Conservation (phyloP, 495 filamentous ascomycete genomes). For the Penicillium simplicissimum region DNA sequence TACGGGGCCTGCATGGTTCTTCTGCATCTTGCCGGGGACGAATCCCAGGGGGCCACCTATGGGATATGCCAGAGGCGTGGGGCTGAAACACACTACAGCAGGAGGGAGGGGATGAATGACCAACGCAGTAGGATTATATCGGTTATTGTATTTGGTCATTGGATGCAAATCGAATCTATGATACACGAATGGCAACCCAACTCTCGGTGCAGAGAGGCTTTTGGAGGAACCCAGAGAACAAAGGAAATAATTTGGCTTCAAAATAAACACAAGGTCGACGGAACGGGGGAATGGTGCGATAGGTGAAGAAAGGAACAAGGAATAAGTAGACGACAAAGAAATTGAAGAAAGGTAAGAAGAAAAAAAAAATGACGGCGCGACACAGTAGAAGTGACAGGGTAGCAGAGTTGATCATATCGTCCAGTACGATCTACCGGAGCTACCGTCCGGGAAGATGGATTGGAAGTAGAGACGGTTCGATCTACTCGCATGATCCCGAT, state of each 20-base stretch:
- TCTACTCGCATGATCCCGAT: slow-evolving; percentile 12
- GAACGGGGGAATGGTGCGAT: slow-evolving; percentile 27
- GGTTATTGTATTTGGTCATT: slow-evolving; percentile 31
- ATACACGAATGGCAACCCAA: slow-evolving; percentile 37
- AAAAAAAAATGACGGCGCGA: slow-evolving; percentile 21
- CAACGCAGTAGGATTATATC: slow-evolving; percentile 18
- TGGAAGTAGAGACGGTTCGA: slow-evolving; percentile 28
- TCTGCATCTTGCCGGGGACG: slow-evolving; percentile 13
- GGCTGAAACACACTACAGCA: slow-evolving; percentile 5
- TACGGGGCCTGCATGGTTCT: not conserved
- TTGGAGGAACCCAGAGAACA: slow-evolving; percentile 31
- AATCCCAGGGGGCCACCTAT: not conserved
- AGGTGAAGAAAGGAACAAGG: slow-evolving; percentile 25
- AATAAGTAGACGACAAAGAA: slow-evolving; percentile 32
- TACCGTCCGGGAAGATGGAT: slow-evolving; percentile 24
- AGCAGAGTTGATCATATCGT: slow-evolving; percentile 26
- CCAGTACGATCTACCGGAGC: slow-evolving; percentile 14
- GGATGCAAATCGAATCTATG: slow-evolving; percentile 38
- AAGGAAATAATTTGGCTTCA: slow-evolving; percentile 35
- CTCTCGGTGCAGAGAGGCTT: slow-evolving; percentile 26
- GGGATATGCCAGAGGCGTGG: not conserved
- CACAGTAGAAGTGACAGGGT: slow-evolving; percentile 32
- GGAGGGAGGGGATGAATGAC: not conserved
- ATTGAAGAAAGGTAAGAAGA: slow-evolving; percentile 18
- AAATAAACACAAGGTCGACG: slow-evolving; percentile 22